Evolutionary conservation across 768 basidiomycete genomes (phyloP).

Genomic region (Strobilomyces echinocephalus): DNA sequence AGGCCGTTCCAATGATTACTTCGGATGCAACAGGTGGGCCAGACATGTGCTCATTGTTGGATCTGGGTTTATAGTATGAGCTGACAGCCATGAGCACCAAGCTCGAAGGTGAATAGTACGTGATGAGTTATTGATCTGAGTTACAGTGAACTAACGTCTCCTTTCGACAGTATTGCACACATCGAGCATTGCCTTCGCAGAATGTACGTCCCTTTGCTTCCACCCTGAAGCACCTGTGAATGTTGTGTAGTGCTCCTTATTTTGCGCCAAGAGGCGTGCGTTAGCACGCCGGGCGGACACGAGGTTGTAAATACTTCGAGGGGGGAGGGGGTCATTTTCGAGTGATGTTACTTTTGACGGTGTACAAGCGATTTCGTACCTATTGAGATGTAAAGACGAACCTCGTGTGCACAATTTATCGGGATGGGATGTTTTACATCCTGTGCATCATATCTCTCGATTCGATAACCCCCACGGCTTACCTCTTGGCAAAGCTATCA

Average conservation of each 20-base stretch:
- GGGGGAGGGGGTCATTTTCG: background rate
- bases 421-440: slow-evolving; percentile 17
- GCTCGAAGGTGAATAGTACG: slow-evolving; percentile 9
- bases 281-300: too few relatives aligned
- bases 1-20: too few relatives aligned
- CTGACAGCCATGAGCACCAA: slow-evolving; percentile 2
- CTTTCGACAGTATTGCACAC: slow-evolving; percentile 7
- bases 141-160: background rate
- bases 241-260: slow-evolving; percentile 10
- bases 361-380: slow-evolving; percentile 1
- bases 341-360: background rate
- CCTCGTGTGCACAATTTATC: slow-evolving; percentile 9
- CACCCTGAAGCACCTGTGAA: background rate
- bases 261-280: slow-evolving; percentile 1
- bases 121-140: background rate
- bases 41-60: background rate
- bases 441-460: slow-evolving; percentile 7
- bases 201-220: background rate
- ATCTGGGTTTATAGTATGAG: too few relatives aligned
- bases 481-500: slow-evolving; percentile 8
- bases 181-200: slow-evolving; percentile 7
- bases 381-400: background rate
- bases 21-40: too few relatives aligned
- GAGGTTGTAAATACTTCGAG: too few relatives aligned
- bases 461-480: background rate